Conservation (phyloP, 371 early-diverging fungal species). For the Gilbertella persicaria region DNA sequence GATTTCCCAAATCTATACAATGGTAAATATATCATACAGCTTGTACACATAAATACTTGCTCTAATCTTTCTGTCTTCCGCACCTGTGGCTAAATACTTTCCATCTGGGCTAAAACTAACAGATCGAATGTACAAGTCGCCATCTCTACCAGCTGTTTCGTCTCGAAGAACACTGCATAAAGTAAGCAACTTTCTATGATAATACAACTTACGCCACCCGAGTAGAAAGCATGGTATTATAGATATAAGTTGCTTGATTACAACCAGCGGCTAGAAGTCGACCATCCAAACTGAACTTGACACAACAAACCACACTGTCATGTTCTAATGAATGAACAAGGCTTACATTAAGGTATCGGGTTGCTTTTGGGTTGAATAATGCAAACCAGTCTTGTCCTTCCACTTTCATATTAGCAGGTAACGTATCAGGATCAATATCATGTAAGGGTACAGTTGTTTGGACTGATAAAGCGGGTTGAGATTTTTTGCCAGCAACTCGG, state of each 20-base stretch:
- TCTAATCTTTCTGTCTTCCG: slow-evolving; percentile 94
- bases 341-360: slow-evolving; percentile 74
- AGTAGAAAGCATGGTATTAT: slow-evolving; percentile 70
- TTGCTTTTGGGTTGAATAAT: slow-evolving; percentile 76
- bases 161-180: slow-evolving; percentile 71
- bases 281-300: slow-evolving; percentile 89
- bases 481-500: too few relatives aligned
- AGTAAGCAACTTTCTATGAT: not conserved
- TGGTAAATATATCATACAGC: not conserved
- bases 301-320: slow-evolving; percentile 90
- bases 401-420: slow-evolving; percentile 80
- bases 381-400: slow-evolving; percentile 93
- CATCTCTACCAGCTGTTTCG: slow-evolving; percentile 70
- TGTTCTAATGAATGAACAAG: slow-evolving; percentile 85
- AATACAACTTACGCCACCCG: slow-evolving; percentile 31
- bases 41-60: slow-evolving; percentile 42
- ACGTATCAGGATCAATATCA: slow-evolving; percentile 83
- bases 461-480: too few relatives aligned
- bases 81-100: slow-evolving; percentile 92
- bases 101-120: slow-evolving; percentile 97
- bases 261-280: slow-evolving; percentile 93
- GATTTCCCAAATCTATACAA: slow-evolving; percentile 79
- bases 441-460: slow-evolving; percentile 50
- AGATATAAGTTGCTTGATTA: slow-evolving; percentile 87
- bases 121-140: slow-evolving; percentile 92